phyloP scores from a whole-genome alignment of 2,329 filamentous ascomycete species.

The Ascochyta clinopodiicola region DNA sequence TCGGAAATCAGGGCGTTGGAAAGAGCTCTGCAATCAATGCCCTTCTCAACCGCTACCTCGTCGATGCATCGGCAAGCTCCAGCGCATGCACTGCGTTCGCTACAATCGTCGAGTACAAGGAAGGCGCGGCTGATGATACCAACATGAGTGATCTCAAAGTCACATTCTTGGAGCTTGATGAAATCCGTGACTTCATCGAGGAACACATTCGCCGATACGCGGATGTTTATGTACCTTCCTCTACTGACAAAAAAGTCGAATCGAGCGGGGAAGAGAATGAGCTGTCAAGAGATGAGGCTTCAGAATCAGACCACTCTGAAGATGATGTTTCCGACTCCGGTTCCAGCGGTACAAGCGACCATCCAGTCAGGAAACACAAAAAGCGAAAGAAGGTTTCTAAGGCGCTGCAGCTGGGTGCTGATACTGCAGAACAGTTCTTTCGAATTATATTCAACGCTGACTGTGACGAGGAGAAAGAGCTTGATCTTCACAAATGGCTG shows the following conservation, averaged over 20 bases:
- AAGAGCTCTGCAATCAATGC: constrained; percentile 22
- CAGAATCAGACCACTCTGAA: background rate
- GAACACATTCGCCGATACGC: constrained; percentile 16
- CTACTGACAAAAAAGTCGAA: background rate
- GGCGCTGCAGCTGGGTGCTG: background rate
- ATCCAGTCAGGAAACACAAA: too few species aligned
- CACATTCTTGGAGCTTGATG: background rate
- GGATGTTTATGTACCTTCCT: background rate
- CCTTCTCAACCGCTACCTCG: constrained; percentile 14
- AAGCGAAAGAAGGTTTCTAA: background rate
- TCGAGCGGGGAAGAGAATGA: too few species aligned
- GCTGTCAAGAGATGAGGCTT: too few species aligned
- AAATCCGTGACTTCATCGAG: constrained; percentile 6
- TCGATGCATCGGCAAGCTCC: constrained; percentile 5
- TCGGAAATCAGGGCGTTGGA: constrained; percentile 21
- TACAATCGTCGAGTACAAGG: constrained; percentile 13
- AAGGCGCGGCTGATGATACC: constrained; percentile 13
- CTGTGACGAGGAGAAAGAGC: too few species aligned
- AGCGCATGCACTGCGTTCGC: constrained; percentile 18
- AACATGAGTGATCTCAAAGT: constrained; percentile 13
- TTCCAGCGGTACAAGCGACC: background rate
- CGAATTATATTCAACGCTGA: constrained; percentile 13
- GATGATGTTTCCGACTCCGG: background rate
- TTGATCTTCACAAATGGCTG: background rate
- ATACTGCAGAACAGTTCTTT: constrained; percentile 22